Evolutionary conservation across 2,329 filamentous ascomycete genomes (phyloP), one percentile per base, ranked within the genome.

Genomic region (Chaetomium sp.): DNA sequence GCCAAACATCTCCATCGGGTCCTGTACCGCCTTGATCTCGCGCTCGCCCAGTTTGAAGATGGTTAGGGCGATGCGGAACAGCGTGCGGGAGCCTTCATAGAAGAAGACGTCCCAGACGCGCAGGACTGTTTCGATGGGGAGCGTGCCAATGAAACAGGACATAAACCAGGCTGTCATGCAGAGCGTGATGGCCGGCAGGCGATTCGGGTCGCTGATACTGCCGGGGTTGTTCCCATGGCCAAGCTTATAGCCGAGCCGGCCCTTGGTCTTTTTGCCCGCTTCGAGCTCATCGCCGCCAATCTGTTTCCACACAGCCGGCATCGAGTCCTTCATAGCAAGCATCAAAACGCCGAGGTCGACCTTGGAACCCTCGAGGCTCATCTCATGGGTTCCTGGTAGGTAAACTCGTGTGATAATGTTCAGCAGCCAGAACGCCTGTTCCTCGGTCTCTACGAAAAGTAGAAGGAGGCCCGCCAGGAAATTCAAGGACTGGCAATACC

Each of bases 141-240:
- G 75, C 0, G 89, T 95, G 52, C 91, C 91, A 59, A 96, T 94
- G 70, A 94, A 96, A 65, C 94, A 88, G 49, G 89, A 95, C 92
- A 97, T 96, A 71, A 97, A 95, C 92, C 92, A 97, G 4, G 91
- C 89, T 8, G 91, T 96, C 71, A 94, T 90, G 63, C 91, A 95
- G 5, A 97, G 79, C 0, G 89, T 94, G 62, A 97, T 92, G 10
- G 92, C 91, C 0, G 92, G 92, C 9, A 96, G 79, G 4, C 87
- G 80, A 49, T 71, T 68, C 73, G 72, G 44, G 66, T 70, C 43
- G 69, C 67, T 52, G 69, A 65, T 33, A 73, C 72, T 74, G 36
- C 73, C 71, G 32, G 54, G 19, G 40, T 46, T 47, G 12, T 72
- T 66, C 55, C 70, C 74, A 27, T 74, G 71, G 12, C 73, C 50